Base-by-base conservation (phyloP, 495 filamentous ascomycete species). In the Bathelium albidoporum region DNA sequence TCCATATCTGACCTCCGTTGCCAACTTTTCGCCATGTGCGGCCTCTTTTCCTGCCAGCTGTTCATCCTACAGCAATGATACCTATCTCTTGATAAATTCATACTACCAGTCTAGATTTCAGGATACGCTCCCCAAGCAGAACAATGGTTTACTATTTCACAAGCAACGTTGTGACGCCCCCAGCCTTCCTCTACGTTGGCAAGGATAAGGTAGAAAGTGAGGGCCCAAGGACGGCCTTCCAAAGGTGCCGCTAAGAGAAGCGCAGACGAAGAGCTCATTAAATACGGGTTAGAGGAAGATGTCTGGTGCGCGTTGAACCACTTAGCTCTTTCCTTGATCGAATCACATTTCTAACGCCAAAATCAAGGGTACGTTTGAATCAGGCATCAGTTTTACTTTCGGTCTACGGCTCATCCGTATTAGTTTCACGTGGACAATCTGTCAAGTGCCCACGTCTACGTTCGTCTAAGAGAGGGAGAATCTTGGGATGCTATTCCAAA, bases 201-300 rank as follows among this genome's bases (percentile, higher is more conserved):
- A 98, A 97, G 78, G 94, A 98, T 80, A 98, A 98, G 77, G 90
- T 96, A 63, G 94, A 98, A 78, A 98, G 94, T 97, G 81, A 69
- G 87, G 41, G 2, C 22, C 36, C 10, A 9, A 20, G 31, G 39
- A 18, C 39, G 12, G 24, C 31, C 7, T 20, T 59, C 59, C 29
- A 53, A 29, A 52, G 32, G 26, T 31, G 60, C 2, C 4, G 55
- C 58, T 64, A 43, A 61, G 29, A n/a, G 29, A 32, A 31, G 61
- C 22, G 63, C 72, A 98, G 94, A 97, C 78, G 95, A 98, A 80
- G 91, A 95, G 69, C 77, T 98, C 68, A 97, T 98, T 69, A 88
- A 90, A 68, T 87, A 87, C 74, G 94, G 94, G 58, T 87, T 89
- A 80, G 91, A 97, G 49, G 88, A 94, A 70, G 94, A 98, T 79